Evolutionary conservation across 257 asterid species (phyloP).

Genomic region (Solanum pimpinellifolium): DNA sequence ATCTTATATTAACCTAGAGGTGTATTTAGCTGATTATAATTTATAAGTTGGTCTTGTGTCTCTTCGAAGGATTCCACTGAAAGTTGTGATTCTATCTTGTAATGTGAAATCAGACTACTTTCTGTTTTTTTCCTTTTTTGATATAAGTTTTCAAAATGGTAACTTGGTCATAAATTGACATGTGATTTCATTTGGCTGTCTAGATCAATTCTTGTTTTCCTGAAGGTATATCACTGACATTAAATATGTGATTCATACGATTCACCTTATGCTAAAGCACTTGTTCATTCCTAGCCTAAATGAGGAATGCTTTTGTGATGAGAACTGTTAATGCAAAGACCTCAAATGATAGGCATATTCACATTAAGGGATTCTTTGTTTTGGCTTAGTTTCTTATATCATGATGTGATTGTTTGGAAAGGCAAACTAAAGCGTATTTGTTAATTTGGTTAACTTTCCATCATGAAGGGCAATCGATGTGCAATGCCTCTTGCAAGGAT

Average conservation of each 20-base stretch:
- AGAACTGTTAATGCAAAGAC: not conserved
- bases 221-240: not conserved
- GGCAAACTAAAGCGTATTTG: not conserved
- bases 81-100: not conserved
- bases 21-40: not conserved
- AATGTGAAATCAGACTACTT: not conserved
- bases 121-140: not conserved
- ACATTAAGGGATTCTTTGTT: not conserved
- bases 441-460: not conserved
- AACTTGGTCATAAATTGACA: not conserved
- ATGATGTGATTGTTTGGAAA: not conserved
- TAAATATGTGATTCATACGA: not conserved
- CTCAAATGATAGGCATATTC: not conserved
- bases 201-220: not conserved
- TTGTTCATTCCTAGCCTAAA: not conserved
- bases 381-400: not conserved
- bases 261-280: not conserved
- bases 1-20: not conserved
- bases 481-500: conserved; percentile 76
- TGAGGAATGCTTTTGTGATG: not conserved
- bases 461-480: conserved; percentile 56
- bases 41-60: not conserved
- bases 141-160: not conserved
- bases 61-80: not conserved
- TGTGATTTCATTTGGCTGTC: not conserved